Evolutionary conservation across 805 yeast genomes (phyloP).

Genomic region (Teunomyces kruisii): DNA sequence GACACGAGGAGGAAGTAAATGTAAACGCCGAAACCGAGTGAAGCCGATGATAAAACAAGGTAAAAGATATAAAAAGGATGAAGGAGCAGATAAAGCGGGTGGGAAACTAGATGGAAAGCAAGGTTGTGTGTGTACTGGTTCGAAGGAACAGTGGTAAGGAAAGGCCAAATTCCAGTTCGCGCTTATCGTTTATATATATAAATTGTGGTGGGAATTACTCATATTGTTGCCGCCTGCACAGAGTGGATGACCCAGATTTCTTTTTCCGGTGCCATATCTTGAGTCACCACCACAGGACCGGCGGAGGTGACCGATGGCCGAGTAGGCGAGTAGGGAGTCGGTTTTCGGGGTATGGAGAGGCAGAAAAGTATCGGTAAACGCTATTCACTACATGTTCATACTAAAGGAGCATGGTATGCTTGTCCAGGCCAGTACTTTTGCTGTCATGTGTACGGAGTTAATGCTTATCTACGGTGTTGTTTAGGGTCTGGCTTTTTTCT

Average conservation of each 20-base stretch:
- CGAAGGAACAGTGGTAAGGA: neutral
- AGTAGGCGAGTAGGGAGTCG: too few relatives aligned
- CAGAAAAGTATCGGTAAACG: too few relatives aligned
- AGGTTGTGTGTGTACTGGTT: neutral
- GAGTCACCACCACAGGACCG: neutral
- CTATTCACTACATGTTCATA: too few relatives aligned
- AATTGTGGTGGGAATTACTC: slow-evolving; percentile 4
- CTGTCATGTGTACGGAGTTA: too few relatives aligned
- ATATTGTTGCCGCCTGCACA: slow-evolving; percentile 1
- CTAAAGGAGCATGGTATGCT: too few relatives aligned
- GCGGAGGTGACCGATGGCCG: too few relatives aligned
- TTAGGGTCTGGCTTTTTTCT: too few relatives aligned
- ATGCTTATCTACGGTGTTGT: too few relatives aligned
- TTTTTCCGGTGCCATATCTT: neutral
- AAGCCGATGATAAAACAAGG: neutral
- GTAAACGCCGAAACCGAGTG: slow-evolving; percentile 1
- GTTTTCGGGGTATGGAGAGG: too few relatives aligned
- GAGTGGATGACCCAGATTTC: neutral
- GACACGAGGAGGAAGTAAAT: slow-evolving; percentile 1
- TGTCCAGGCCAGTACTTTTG: too few relatives aligned
- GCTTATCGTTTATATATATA: neutral
- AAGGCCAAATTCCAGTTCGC: neutral
- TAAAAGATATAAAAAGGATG: neutral
- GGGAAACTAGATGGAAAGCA: neutral
- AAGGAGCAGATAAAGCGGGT: neutral